These are phyloP conservation scores for Saussurea involucrata DNA, from an alignment of 129 eudicot species.

Conservation along the genomic window DNA sequence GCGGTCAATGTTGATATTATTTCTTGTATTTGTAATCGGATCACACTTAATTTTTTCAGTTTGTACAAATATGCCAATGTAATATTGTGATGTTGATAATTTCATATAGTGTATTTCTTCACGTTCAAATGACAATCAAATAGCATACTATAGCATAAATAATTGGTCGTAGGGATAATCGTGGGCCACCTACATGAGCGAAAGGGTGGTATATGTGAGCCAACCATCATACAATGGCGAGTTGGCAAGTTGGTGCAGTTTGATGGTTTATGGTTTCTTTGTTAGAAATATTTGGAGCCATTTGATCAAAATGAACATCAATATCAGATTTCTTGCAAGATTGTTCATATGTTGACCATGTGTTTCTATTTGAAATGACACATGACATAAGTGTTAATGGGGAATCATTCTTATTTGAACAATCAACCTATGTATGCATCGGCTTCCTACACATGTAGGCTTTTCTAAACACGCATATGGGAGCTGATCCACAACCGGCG, in stretches of 20 bases:
- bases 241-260: no score
- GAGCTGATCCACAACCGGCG: background rate
- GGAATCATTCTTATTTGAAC: background rate
- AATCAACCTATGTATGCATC: background rate
- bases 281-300: background rate
- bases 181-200: no score
- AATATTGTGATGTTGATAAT: background rate
- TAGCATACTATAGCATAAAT: background rate
- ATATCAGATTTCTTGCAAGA: background rate
- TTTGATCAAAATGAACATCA: background rate
- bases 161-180: background rate
- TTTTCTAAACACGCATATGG: no score
- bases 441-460: background rate
- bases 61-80: background rate
- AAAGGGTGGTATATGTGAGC: no score
- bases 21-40: background rate
- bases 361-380: background rate
- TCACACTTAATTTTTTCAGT: background rate
- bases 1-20: background rate
- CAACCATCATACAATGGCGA: no score
- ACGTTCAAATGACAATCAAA: background rate
- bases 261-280: background rate
- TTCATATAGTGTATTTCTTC: background rate
- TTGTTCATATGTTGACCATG: background rate
- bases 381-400: background rate